Evolutionary conservation across 805 yeast species (phyloP).

Genomic region (Candida easanensis): DNA sequence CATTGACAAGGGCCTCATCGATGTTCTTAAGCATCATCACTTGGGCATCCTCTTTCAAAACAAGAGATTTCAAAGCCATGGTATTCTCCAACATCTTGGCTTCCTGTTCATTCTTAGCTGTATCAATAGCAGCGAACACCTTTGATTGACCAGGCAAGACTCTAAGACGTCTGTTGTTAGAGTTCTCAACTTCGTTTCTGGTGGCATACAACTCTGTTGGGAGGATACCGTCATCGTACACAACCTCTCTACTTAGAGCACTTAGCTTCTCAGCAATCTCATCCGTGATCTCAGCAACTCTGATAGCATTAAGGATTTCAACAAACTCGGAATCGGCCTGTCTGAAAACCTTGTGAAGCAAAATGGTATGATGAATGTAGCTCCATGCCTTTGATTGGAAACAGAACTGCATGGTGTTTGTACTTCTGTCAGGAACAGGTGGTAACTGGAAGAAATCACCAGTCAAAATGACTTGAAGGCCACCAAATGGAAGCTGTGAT

Average conservation of each 20-base stretch:
- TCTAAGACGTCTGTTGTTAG: conserved; percentile 56
- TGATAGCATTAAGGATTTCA: conserved; percentile 73
- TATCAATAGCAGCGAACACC: conserved; percentile 46
- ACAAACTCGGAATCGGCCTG: conserved; percentile 82
- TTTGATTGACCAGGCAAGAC: conserved; percentile 45
- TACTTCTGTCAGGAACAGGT: conserved; percentile 56
- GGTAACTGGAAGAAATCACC: conserved; percentile 98
- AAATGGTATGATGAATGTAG: conserved; percentile 61
- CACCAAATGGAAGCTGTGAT: conserved; percentile 75
- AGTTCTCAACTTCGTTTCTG: conserved; percentile 75
- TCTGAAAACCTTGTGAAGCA: conserved; percentile 79
- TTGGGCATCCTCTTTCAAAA: conserved; percentile 82
- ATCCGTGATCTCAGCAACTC: conserved; percentile 63
- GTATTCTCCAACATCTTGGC: conserved; percentile 46
- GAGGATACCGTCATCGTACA: conserved; percentile 67
- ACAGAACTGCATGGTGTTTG: conserved; percentile 49
- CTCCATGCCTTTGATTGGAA: conserved; percentile 77
- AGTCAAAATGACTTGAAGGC: conserved; percentile 81
- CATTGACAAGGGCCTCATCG: conserved; percentile 80
- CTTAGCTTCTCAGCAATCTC: conserved; percentile 48
- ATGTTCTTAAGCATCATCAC: conserved; percentile 89
- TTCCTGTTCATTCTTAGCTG: conserved; percentile 23
- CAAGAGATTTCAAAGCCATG: conserved; percentile 66
- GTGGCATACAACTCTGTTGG: conserved; percentile 93
- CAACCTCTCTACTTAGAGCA: conserved; percentile 53